phyloP scores from a whole-genome alignment of 164 flowering plant species.

The Vitis rupestris region DNA sequence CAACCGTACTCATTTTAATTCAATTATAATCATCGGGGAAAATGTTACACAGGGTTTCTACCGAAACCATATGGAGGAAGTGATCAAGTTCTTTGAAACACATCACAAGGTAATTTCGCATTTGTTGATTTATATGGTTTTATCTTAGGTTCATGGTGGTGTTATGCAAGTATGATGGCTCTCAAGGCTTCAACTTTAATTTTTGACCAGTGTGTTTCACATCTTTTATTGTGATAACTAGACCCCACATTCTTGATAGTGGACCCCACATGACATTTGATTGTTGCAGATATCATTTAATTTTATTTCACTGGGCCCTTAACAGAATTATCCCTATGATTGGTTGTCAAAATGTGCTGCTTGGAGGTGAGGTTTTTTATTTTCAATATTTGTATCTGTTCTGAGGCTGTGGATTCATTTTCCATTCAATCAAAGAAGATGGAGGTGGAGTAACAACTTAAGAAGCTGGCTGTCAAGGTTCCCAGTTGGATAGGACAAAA shows the following conservation, averaged over 20 bases:
- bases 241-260: background rate
- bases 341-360: background rate
- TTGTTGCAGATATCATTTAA: background rate
- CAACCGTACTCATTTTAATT: background rate
- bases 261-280: background rate
- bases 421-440: background rate
- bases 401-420: background rate
- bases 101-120: conserved; percentile 73
- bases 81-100: conserved; percentile 91
- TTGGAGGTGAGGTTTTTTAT: background rate
- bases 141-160: background rate
- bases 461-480: background rate
- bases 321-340: background rate
- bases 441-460: too few species aligned
- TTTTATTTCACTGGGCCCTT: background rate
- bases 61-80: conserved; percentile 99
- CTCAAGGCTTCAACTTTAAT: background rate
- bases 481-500: too few species aligned
- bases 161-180: background rate
- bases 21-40: background rate
- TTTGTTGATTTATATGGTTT: background rate
- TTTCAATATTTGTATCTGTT: background rate
- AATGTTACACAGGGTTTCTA: conserved; percentile 77
- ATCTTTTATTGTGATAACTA: background rate
- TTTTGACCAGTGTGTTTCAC: background rate